Conservation (phyloP, 1,139 yeast species). For the Candida gigantensis region DNA sequence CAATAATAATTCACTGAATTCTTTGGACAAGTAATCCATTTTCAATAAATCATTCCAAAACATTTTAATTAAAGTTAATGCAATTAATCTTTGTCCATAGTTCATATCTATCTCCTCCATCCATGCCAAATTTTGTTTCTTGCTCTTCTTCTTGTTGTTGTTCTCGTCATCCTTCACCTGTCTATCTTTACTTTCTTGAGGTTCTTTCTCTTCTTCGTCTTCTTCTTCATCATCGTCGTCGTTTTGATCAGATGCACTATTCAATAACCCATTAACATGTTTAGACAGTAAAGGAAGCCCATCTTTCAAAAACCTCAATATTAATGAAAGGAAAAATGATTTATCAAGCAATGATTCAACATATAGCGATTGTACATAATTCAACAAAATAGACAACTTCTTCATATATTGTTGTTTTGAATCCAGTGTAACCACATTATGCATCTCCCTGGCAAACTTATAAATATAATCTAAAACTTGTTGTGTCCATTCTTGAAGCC, state of each 20-base stretch:
- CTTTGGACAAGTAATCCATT: constrained; percentile 58
- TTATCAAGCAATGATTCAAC: constrained; percentile 68
- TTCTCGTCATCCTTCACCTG: constrained; percentile 1
- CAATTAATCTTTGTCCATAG: constrained; percentile 38
- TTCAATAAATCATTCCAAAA: constrained; percentile 71
- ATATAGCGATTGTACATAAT: constrained; percentile 63
- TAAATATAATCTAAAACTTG: constrained; percentile 65
- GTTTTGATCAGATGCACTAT: constrained; percentile 17
- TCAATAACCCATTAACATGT: constrained; percentile 20
- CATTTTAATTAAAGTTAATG: constrained; percentile 59
- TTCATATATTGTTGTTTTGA: constrained; percentile 48
- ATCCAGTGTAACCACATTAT: constrained; percentile 26
- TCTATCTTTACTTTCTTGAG: too few relatives aligned
- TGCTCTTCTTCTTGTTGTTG: not conserved
- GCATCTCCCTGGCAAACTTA: constrained; percentile 47
- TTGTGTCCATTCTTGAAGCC: constrained; percentile 89
- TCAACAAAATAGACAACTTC: constrained; percentile 59
- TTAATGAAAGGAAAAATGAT: constrained; percentile 60
- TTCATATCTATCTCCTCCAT: constrained; percentile 27
- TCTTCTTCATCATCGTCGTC: constrained; percentile 12
- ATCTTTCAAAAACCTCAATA: constrained; percentile 55
- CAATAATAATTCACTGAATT: constrained; percentile 56
- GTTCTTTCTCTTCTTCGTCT: constrained; percentile 7
- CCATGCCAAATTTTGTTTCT: constrained; percentile 8
- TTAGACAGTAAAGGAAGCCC: constrained; percentile 48